Evolutionary conservation across 1,284 basidiomycete species (phyloP).

Genomic region (Ganoderma meredithae): DNA sequence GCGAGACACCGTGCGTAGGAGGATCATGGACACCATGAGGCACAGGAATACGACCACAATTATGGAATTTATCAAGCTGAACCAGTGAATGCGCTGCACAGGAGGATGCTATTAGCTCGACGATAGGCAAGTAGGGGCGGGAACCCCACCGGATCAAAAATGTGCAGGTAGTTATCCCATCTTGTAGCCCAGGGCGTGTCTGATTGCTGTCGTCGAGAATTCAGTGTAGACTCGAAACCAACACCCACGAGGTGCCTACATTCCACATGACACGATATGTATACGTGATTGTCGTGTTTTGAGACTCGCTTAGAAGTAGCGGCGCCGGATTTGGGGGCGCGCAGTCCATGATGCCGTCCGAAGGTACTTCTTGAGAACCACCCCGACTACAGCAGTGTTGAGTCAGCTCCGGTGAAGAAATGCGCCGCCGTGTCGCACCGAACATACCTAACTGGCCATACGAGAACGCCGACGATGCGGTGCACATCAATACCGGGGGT

Average conservation of each 20-base stretch:
- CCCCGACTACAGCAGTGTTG: constrained; percentile 56
- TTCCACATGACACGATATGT: constrained; percentile 92
- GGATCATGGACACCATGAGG: constrained; percentile 92
- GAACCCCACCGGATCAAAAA: constrained; percentile 65
- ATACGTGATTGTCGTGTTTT: constrained; percentile 79
- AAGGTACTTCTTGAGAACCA: constrained; percentile 54
- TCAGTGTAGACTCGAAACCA: constrained; percentile 6
- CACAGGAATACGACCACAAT: constrained; percentile 93
- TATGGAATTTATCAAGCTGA: constrained; percentile 93
- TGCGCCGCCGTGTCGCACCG: background rate
- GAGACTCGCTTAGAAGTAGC: constrained; percentile 69
- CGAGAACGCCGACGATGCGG: constrained; percentile 90
- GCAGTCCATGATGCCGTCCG: constrained; percentile 46
- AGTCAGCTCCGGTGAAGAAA: constrained; percentile 2
- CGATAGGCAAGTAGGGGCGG: background rate
- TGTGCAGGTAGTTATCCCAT: constrained; percentile 95
- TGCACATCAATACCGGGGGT: constrained; percentile 67
- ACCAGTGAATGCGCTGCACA: constrained; percentile 79
- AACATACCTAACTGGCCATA: constrained; percentile 84
- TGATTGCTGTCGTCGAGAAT: constrained; percentile 62
- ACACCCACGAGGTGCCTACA: constrained; percentile 51
- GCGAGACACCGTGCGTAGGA: constrained; percentile 86
- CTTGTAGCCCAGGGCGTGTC: constrained; percentile 92
- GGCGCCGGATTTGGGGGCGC: constrained; percentile 44
- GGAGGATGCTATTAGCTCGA: constrained; percentile 21